Conservation (phyloP, 495 filamentous ascomycete genomes). For the Aspergillus leporis region DNA sequence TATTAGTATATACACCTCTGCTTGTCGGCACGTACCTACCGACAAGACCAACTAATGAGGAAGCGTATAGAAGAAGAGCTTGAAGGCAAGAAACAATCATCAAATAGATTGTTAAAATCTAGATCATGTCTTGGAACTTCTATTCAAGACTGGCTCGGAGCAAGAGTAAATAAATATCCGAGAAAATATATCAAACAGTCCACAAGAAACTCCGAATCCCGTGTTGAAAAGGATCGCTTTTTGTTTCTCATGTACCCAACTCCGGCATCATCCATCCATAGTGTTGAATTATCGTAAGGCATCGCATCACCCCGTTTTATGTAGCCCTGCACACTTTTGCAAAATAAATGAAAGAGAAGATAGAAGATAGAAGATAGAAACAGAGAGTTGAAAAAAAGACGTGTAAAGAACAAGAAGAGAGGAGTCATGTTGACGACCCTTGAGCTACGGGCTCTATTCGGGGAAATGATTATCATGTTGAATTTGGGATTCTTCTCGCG, state of each 20-base stretch:
- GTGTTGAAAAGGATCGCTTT: constrained; percentile 35
- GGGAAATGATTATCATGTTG: constrained; percentile 35
- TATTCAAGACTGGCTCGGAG: constrained; percentile 7
- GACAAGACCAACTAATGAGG: not conserved
- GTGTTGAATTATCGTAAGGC: constrained; percentile 30
- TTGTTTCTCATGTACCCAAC: constrained; percentile 24
- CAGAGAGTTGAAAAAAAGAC: not conserved
- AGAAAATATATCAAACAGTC: constrained; percentile 14
- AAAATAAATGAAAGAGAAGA: not conserved
- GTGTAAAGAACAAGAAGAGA: not conserved
- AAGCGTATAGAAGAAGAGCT: not conserved
- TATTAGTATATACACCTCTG: not conserved
- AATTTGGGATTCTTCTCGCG: constrained; percentile 31
- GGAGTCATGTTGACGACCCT: not conserved
- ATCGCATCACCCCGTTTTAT: constrained; percentile 2
- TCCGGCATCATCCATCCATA: constrained; percentile 25
- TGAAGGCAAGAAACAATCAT: not conserved
- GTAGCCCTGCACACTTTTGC: not conserved
- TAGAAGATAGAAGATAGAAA: constrained; percentile 8
- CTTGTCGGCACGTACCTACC: no score
- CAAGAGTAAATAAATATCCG: constrained; percentile 13
- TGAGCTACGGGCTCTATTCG: constrained; percentile 12
- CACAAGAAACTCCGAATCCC: constrained; percentile 27
- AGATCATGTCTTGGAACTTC: not conserved
- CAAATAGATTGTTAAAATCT: not conserved